Evolutionary conservation across 768 basidiomycete genomes (phyloP).

Genomic region (Clathrus columnatus): DNA sequence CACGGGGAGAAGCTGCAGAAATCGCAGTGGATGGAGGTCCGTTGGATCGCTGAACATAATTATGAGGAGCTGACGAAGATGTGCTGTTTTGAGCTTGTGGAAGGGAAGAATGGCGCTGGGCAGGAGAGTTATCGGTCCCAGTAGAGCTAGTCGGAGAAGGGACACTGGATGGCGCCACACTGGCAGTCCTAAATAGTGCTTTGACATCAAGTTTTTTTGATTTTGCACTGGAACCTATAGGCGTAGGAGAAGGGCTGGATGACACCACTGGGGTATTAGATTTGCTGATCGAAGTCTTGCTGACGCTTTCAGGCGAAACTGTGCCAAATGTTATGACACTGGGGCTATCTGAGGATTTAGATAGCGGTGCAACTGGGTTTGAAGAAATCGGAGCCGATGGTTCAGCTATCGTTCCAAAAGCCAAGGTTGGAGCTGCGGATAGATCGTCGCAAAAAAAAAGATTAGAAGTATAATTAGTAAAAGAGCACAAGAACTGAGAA

Average conservation of each 20-base stretch:
- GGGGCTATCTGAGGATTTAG: slow-evolving; percentile 54
- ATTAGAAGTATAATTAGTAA: slow-evolving; percentile 44
- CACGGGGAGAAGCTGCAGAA: slow-evolving; percentile 45
- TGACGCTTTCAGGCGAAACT: slow-evolving; percentile 42
- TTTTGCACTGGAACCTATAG: slow-evolving; percentile 44
- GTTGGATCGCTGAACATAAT: background rate
- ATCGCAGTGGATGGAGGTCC: slow-evolving; percentile 35
- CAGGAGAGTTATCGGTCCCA: slow-evolving; percentile 27
- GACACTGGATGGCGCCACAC: background rate
- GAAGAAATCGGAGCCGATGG: slow-evolving; percentile 67
- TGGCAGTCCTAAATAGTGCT: slow-evolving; percentile 1
- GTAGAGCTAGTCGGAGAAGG: background rate
- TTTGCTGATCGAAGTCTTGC: background rate
- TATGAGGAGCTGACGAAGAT: background rate
- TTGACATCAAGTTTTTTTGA: slow-evolving; percentile 15
- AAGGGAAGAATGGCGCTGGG: slow-evolving; percentile 15
- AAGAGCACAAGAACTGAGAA: slow-evolving; percentile 8
- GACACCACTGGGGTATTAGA: slow-evolving; percentile 17
- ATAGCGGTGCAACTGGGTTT: slow-evolving; percentile 63
- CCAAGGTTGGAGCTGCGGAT: slow-evolving; percentile 29
- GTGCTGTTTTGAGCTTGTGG: background rate
- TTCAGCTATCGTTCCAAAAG: slow-evolving; percentile 89
- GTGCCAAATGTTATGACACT: slow-evolving; percentile 78
- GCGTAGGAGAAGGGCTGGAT: slow-evolving; percentile 30
- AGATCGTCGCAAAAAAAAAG: background rate